phyloP scores from a whole-genome alignment of 179 eudicot genomes.

The Spinacia oleracea region DNA sequence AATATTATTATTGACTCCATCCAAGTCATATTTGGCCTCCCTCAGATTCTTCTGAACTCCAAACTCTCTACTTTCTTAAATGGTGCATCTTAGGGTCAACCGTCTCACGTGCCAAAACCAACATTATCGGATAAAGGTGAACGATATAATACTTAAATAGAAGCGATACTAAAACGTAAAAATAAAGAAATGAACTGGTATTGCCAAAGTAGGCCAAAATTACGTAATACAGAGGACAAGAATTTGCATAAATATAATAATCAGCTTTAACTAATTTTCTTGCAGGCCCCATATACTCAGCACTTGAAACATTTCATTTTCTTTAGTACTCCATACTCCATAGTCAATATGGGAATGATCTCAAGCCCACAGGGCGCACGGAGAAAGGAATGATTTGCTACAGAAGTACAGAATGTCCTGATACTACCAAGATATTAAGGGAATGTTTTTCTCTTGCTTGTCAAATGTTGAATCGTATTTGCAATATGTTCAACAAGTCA shows the following conservation, averaged over 20 bases:
- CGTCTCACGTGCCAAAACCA: background rate
- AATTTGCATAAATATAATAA: background rate
- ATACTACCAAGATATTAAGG: background rate
- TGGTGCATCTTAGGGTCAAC: background rate
- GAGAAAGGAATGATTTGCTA: background rate
- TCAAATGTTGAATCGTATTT: background rate
- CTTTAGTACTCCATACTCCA: background rate
- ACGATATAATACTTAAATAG: no score
- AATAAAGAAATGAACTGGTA: background rate
- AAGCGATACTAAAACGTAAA: no score
- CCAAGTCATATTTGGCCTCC: background rate
- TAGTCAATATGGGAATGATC: background rate
- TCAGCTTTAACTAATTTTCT: background rate
- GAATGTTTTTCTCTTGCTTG: background rate
- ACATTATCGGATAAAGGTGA: background rate
- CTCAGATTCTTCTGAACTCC: background rate
- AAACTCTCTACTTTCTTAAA: background rate
- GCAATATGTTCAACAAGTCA: background rate
- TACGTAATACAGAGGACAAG: no score
- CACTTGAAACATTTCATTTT: background rate
- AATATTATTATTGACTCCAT: background rate
- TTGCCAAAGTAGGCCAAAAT: background rate
- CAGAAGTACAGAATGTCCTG: background rate
- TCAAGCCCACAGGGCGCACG: background rate
- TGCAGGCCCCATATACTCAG: background rate